phyloP scores from a whole-genome alignment of 1,284 basidiomycete genomes.

The Sporisorium exsertum region DNA sequence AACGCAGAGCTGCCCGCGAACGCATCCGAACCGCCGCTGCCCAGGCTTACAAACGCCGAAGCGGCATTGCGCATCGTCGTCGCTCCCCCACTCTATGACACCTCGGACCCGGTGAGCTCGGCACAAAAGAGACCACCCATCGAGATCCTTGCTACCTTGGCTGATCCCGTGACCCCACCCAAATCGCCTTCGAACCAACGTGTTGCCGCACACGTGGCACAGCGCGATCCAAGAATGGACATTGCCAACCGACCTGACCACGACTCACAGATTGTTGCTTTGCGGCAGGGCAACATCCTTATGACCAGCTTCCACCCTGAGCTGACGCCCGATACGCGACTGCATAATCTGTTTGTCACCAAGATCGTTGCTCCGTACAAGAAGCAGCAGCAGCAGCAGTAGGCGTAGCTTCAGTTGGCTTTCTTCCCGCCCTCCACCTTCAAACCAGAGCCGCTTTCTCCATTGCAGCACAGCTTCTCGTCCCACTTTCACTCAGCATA shows the following conservation, averaged over 20 bases:
- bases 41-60: conserved; percentile 20
- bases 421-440: neutral
- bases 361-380: conserved; percentile 40
- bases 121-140: conserved; percentile 60
- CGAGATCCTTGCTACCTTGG: conserved; percentile 79
- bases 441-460: neutral
- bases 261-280: conserved; percentile 80
- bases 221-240: conserved; percentile 28
- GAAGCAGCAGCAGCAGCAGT: conserved; percentile 3
- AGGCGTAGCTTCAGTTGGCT: neutral
- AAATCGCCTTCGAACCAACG: conserved; percentile 31
- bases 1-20: conserved; percentile 8
- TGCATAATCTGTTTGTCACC: conserved; percentile 85
- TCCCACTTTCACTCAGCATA: neutral
- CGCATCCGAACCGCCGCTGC: conserved; percentile 16
- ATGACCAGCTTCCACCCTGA: conserved; percentile 96
- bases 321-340: conserved; percentile 84
- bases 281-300: conserved; percentile 85
- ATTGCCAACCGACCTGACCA: conserved; percentile 42
- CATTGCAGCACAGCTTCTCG: neutral
- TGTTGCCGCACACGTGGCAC: conserved; percentile 18
- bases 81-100: conserved; percentile 53
- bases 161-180: conserved; percentile 72
- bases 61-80: conserved; percentile 41
- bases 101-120: conserved; percentile 22